Evolutionary conservation across 108 stramenopile genomes (phyloP).

Genomic region (Stephanodiscus triporus): DNA sequence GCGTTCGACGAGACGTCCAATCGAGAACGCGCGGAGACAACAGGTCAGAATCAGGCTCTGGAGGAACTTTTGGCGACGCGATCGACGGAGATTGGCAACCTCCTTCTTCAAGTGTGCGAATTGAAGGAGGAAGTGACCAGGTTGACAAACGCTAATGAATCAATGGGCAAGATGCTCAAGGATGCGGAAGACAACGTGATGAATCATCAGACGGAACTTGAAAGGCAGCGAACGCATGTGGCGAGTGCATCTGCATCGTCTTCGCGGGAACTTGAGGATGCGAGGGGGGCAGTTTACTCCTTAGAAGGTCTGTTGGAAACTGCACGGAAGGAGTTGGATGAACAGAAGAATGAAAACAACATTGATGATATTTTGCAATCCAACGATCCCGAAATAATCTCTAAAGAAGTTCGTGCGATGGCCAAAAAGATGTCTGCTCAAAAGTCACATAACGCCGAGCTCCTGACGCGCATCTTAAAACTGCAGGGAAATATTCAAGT

Average conservation of each 20-base stretch:
- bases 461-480: conserved; percentile 84
- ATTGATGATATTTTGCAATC: conserved; percentile 70
- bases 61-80: conserved; percentile 49
- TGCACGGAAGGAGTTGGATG: conserved; percentile 30
- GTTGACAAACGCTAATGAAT: conserved; percentile 34
- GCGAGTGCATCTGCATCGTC: conserved; percentile 34
- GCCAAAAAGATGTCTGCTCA: conserved; percentile 76
- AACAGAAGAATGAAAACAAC: conserved; percentile 52
- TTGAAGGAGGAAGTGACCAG: conserved; percentile 48
- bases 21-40: conserved; percentile 28
- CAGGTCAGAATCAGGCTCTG: conserved; percentile 28
- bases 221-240: conserved; percentile 54
- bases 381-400: conserved; percentile 62
- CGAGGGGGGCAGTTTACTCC: conserved; percentile 55
- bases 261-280: conserved; percentile 50
- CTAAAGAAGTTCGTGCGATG: conserved; percentile 62
- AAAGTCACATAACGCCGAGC: conserved; percentile 87
- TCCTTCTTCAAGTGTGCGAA: conserved; percentile 28
- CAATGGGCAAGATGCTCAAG: conserved; percentile 27
- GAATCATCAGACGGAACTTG: conserved; percentile 43
- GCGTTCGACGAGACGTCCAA: conserved; percentile 72
- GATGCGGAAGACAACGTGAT: conserved; percentile 23
- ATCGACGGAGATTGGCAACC: conserved; percentile 21
- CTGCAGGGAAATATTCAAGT: conserved; percentile 94
- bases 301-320: conserved; percentile 67